Conservation (phyloP, 176 grass and related monocot species). For the Hordeum vulgare region DNA sequence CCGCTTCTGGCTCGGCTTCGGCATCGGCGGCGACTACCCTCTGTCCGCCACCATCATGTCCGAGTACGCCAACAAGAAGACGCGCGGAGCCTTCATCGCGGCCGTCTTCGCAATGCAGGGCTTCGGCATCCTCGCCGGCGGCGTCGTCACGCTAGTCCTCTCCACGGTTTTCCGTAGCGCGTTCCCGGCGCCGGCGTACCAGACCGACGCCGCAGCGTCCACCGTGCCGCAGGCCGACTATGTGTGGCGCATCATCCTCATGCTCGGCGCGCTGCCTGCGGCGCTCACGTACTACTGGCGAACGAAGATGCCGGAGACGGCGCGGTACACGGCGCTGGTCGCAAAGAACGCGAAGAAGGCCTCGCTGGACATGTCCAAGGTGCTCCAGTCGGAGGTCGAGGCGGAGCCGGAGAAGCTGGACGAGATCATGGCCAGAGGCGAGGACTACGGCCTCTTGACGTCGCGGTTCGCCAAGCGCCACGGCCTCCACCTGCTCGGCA, state of each 20-base stretch:
- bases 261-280: not conserved
- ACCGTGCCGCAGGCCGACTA: not conserved
- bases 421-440: too few species aligned
- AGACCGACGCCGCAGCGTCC: not conserved
- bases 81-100: constrained; percentile 66
- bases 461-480: not conserved
- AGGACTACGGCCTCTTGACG: not conserved
- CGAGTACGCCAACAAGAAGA: constrained; percentile 83
- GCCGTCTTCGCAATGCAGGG: constrained; percentile 87
- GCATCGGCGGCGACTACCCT: constrained; percentile 89
- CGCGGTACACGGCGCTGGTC: constrained; percentile 67
- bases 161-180: not conserved
- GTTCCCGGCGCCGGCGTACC: not conserved
- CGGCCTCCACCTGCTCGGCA: not conserved
- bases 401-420: too few species aligned
- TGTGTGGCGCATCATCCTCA: constrained; percentile 3
- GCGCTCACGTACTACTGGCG: constrained; percentile 58
- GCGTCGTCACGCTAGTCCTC: constrained; percentile 17
- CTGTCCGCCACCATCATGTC: constrained; percentile 93
- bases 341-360: constrained; percentile 51
- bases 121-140: constrained; percentile 70
- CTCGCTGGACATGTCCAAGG: constrained; percentile 51
- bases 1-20: constrained; percentile 92
- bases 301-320: constrained; percentile 73
- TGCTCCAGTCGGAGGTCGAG: constrained; percentile 19